Evolutionary conservation across 139 green algal species (phyloP), one percentile per base, ranked within the genome.

Genomic region (Picochlorum sp.): DNA sequence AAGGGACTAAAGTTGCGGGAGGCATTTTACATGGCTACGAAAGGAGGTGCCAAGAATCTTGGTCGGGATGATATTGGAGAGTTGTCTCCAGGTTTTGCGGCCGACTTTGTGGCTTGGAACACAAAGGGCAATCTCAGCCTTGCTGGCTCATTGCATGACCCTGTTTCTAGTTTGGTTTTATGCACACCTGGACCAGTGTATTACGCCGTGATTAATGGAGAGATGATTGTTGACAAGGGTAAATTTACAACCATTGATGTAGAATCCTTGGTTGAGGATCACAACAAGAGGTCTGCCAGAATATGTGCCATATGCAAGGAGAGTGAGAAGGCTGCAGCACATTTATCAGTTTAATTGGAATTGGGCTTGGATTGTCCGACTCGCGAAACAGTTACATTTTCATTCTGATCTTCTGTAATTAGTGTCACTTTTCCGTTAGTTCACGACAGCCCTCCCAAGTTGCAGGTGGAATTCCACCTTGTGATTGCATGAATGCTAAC

Each of bases 341-440:
- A 20, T 9, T 54, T 65, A 2, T 28, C 20, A 65, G 59, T 28
- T 28, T 60, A 54, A 54, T 16, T 6, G 28, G 28, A 30, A 30
- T 30, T 30, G 28, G 28, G 28, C 28, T 30, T 30, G 28, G 3
- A 7, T 30, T 30, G 28, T 30, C 28, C 28, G 28, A 30, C 20
- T 50, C 45, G 45, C 45, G 45, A 51, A 15, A 51, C 45, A 51
- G 45, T 15, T 18, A 51, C 15, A 51, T 18, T 20, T 54, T 26
- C 47, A 54, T 21, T 7, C 15, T 20, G 10, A 11, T 26, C 13
- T 54, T 7, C 6, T 54, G 8, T 26, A 54, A 24, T 54, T 10
- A 7, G 2, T 26, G 8, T 82, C 63, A 96, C 70, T 96, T 96
- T 49, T 96, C 90, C 0, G 85, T 90, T 2, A 97, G 82, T 73